Conservation (phyloP, 345 rosid genomes). For the Firmiana major region DNA sequence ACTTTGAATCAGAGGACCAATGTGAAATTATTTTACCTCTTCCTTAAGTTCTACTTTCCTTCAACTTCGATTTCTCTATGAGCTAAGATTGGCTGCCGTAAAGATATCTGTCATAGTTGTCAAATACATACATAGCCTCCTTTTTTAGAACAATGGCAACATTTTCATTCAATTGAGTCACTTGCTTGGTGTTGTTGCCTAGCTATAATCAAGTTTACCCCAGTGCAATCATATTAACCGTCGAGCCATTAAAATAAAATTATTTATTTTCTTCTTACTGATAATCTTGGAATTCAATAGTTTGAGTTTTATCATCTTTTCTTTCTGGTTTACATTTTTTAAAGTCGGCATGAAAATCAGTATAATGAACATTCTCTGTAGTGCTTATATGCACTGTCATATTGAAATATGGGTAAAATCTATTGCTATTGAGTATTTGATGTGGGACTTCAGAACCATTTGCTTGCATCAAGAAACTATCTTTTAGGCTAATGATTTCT, state of each 20-base stretch:
- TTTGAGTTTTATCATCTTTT: background rate
- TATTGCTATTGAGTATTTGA: no score
- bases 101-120: background rate
- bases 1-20: background rate
- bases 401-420: no score
- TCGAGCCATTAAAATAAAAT: background rate
- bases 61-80: background rate
- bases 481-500: no score
- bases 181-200: background rate
- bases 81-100: background rate
- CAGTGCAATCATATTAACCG: background rate
- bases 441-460: no score
- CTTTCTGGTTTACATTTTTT: no score
- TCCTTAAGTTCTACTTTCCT: background rate
- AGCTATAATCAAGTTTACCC: background rate
- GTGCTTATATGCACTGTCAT: background rate
- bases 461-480: no score
- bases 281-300: background rate
- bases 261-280: background rate
- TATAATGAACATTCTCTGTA: background rate
- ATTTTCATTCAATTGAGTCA: background rate
- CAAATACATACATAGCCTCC: background rate
- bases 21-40: background rate
- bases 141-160: background rate
- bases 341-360: background rate